Conservation (phyloP, 164 flowering plant species). For the Macadamia tetraphylla region DNA sequence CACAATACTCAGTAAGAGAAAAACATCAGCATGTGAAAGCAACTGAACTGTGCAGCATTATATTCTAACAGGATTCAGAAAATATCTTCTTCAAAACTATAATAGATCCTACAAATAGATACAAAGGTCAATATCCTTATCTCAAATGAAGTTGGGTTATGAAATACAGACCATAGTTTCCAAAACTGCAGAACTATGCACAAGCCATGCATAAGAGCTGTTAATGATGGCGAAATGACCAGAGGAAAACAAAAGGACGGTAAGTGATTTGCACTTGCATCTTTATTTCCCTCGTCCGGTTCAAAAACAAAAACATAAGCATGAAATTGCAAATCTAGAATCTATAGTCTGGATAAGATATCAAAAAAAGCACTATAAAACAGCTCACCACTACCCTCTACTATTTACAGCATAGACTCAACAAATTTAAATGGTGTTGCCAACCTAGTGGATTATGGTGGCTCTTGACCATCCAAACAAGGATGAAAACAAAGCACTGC, state of each 20-base stretch:
- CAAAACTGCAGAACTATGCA: background rate
- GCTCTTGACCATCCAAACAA: background rate
- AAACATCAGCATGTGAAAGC: too few relatives aligned
- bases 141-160: background rate
- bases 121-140: too few relatives aligned
- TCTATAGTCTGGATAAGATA: background rate
- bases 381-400: slow-evolving; percentile 9
- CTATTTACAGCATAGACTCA: slow-evolving; percentile 13
- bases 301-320: background rate
- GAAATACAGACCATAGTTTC: background rate
- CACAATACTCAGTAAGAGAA: too few relatives aligned
- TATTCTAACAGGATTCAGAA: too few relatives aligned
- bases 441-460: background rate
- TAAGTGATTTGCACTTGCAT: background rate
- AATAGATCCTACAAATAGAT: background rate
- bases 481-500: background rate
- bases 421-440: background rate
- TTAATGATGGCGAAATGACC: too few relatives aligned
- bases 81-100: too few relatives aligned
- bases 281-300: too few relatives aligned
- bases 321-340: slow-evolving; percentile 3
- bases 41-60: too few relatives aligned
- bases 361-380: slow-evolving; percentile 7
- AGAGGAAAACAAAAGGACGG: background rate
- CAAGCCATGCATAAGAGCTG: background rate